Evolutionary conservation across 192 early-diverging fungal species (phyloP).

Genomic region (Backusella mclennaniae): DNA sequence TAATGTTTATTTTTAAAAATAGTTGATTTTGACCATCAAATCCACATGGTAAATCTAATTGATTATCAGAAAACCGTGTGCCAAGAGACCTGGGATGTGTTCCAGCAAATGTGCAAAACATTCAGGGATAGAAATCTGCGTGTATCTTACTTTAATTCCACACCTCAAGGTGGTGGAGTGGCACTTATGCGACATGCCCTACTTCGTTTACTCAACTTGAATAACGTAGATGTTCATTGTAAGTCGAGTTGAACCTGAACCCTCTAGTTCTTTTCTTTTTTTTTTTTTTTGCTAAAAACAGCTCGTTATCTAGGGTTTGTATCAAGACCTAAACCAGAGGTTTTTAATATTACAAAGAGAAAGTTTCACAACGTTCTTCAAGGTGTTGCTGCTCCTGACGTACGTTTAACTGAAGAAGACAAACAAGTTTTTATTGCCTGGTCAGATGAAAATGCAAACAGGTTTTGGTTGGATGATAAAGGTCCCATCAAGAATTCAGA

Average conservation of each 20-base stretch:
- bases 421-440: conserved; percentile 60
- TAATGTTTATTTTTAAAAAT: not conserved
- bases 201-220: conserved; percentile 65
- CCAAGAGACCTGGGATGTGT: conserved; percentile 65
- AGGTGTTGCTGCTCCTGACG: conserved; percentile 60
- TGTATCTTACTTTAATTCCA: conserved; percentile 78
- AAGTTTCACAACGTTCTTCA: conserved; percentile 89
- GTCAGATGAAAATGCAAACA: conserved; percentile 68
- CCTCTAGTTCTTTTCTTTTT: no score
- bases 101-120: conserved; percentile 53
- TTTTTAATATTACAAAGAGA: conserved; percentile 86
- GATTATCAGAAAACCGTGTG: conserved; percentile 67
- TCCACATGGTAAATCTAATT: conserved; percentile 60
- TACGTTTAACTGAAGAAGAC: conserved; percentile 59
- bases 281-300: not conserved
- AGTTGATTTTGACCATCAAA: conserved; percentile 74
- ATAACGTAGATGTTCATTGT: conserved; percentile 67
- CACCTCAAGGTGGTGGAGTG: conserved; percentile 86
- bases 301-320: conserved; percentile 56
- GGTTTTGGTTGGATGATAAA: conserved; percentile 69
- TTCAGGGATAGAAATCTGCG: conserved; percentile 57
- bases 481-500: conserved; percentile 68
- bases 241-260: conserved; percentile 3
- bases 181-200: conserved; percentile 87
- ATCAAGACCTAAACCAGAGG: conserved; percentile 77